These are phyloP conservation scores for Mangifera indica DNA, from an alignment of 345 rosid genomes.

Conservation along the genomic window DNA sequence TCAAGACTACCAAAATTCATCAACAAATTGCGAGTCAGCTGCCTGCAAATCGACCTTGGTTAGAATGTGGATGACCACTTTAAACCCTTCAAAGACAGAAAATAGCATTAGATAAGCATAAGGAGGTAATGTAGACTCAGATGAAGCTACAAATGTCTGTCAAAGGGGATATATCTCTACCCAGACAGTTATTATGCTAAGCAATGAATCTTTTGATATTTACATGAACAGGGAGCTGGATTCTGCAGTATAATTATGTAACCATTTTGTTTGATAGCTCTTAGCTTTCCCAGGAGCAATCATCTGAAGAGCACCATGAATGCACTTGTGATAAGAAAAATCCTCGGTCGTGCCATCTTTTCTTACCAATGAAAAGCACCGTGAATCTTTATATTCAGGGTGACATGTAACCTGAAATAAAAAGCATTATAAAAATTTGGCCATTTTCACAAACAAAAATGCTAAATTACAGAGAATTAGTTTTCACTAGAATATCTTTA, in stretches of 20 bases:
- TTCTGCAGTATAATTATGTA: slow-evolving; percentile 10
- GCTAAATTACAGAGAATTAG: background rate
- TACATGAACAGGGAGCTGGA: slow-evolving; percentile 11
- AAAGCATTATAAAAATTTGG: background rate
- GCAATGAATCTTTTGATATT: background rate
- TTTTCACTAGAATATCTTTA: background rate
- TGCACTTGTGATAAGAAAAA: slow-evolving; percentile 86
- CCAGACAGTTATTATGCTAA: background rate
- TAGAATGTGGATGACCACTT: background rate
- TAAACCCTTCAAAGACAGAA: background rate
- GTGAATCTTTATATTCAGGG: slow-evolving; percentile 48
- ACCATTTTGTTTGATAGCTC: slow-evolving; percentile 44
- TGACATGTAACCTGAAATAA: slow-evolving; percentile 58
- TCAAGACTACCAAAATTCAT: slow-evolving; percentile 3
- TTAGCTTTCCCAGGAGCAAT: slow-evolving; percentile 60
- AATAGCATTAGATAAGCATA: background rate
- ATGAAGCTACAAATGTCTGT: background rate
- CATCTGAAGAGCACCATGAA: slow-evolving; percentile 63
- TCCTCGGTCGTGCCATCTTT: slow-evolving; percentile 70
- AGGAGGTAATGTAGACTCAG: background rate
- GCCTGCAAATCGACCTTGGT: background rate
- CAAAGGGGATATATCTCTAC: background rate
- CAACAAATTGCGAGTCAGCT: background rate
- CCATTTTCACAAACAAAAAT: background rate
- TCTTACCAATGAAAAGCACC: slow-evolving; percentile 73